Conservation (phyloP, 140 eudicot genomes). For the Stevia rebaudiana region DNA sequence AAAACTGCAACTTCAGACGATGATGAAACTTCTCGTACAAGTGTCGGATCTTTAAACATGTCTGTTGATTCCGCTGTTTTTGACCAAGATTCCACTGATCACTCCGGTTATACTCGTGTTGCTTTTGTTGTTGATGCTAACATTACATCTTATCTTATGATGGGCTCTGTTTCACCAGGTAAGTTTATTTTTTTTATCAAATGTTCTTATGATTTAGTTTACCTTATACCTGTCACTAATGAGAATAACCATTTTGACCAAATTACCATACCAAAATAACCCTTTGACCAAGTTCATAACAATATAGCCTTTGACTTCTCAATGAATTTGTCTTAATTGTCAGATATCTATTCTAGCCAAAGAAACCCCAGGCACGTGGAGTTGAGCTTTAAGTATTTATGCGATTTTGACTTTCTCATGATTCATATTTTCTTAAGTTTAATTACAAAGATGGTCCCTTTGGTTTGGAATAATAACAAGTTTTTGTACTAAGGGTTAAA, state of each 20-base stretch:
- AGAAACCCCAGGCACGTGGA: neutral
- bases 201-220: neutral
- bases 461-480: no score
- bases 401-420: neutral
- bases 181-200: slow-evolving; percentile 3
- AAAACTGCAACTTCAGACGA: slow-evolving; percentile 48
- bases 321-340: neutral
- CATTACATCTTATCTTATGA: slow-evolving; percentile 97
- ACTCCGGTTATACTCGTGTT: slow-evolving; percentile 64
- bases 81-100: slow-evolving; percentile 63
- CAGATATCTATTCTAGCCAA: neutral
- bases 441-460: no score
- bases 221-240: neutral
- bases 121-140: slow-evolving; percentile 98
- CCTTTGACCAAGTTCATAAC: neutral
- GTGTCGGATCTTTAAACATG: slow-evolving; percentile 48
- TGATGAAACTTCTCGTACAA: slow-evolving; percentile 58
- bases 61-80: slow-evolving; percentile 47
- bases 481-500: no score
- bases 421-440: neutral
- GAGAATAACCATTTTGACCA: neutral
- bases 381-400: neutral
- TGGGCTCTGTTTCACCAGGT: slow-evolving; percentile 99
- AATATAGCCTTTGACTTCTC: neutral
- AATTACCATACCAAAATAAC: neutral